These are phyloP conservation scores for Malassezia slooffiae DNA, from an alignment of 1,284 basidiomycete genomes.

Conservation along the genomic window DNA sequence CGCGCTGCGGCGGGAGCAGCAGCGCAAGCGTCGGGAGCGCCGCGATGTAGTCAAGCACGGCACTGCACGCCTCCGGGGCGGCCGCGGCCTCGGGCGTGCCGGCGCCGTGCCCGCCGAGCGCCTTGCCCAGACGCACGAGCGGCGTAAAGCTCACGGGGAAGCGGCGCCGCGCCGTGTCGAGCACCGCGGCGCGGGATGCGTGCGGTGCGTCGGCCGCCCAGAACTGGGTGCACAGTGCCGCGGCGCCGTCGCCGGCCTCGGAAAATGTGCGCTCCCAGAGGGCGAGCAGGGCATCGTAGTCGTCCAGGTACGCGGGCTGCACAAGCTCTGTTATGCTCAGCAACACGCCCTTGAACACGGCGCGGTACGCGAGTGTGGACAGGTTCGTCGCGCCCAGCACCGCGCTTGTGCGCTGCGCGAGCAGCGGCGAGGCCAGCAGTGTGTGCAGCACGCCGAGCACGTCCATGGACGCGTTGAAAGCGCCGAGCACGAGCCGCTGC, in stretches of 20 bases:
- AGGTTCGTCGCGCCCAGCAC: conserved; percentile 46
- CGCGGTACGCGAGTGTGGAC: conserved; percentile 68
- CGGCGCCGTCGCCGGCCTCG: conserved; percentile 54
- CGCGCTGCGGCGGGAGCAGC: conserved; percentile 54
- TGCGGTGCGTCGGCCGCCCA: conserved; percentile 62
- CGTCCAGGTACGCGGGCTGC: conserved; percentile 54
- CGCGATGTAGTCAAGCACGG: conserved; percentile 64
- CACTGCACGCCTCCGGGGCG: conserved; percentile 50
- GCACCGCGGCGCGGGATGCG: conserved; percentile 55
- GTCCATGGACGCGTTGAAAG: conserved; percentile 37
- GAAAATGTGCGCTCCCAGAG: conserved; percentile 72
- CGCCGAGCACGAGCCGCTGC: conserved; percentile 44
- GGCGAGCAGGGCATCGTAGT: conserved; percentile 59
- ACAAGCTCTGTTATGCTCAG: conserved; percentile 63
- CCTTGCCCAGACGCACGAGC: conserved; percentile 61
- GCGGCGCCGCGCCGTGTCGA: conserved; percentile 65
- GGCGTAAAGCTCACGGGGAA: conserved; percentile 68
- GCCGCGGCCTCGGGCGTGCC: conserved; percentile 15
- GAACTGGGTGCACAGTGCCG: conserved; percentile 62
- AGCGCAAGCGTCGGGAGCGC: conserved; percentile 65
- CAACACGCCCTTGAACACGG: conserved; percentile 61
- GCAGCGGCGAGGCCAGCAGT: conserved; percentile 37
- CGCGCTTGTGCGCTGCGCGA: conserved; percentile 18
- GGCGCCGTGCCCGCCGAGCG: conserved; percentile 53
- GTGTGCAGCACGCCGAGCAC: conserved; percentile 38